Conservation (phyloP, 2,329 filamentous ascomycete species). For the Calonectria hongkongensis region DNA sequence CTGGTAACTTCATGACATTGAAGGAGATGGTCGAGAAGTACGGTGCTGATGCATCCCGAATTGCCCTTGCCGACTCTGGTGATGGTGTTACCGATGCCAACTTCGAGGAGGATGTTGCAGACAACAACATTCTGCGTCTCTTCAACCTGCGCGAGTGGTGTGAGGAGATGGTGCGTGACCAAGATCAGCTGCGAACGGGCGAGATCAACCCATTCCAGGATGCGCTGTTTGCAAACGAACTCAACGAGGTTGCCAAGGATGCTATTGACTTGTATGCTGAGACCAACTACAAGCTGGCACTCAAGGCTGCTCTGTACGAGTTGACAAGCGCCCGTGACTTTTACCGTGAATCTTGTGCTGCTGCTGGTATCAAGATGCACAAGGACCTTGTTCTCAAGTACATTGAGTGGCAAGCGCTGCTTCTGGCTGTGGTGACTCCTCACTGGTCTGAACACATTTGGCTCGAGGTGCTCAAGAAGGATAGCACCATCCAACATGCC, state of each 20-base stretch:
- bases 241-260: slow-evolving; percentile 88
- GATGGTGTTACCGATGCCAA: slow-evolving; percentile 97
- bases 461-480: slow-evolving; percentile 90
- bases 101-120: slow-evolving; percentile 96
- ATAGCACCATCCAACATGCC: slow-evolving; percentile 85
- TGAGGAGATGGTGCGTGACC: slow-evolving; percentile 86
- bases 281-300: slow-evolving; percentile 86
- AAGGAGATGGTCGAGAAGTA: slow-evolving; percentile 92
- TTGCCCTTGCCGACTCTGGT: slow-evolving; percentile 94
- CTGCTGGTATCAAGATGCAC: slow-evolving; percentile 90
- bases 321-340: slow-evolving; percentile 91
- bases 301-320: slow-evolving; percentile 92
- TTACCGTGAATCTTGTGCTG: slow-evolving; percentile 88
- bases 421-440: slow-evolving; percentile 89
- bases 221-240: slow-evolving; percentile 92
- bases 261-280: slow-evolving; percentile 85
- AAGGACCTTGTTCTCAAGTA: slow-evolving; percentile 86
- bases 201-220: slow-evolving; percentile 88
- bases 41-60: slow-evolving; percentile 92
- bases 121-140: slow-evolving; percentile 91
- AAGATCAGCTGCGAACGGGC: slow-evolving; percentile 82
- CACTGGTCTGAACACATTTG: slow-evolving; percentile 97
- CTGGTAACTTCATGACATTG: slow-evolving; percentile 96
- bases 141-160: slow-evolving; percentile 92
- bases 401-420: slow-evolving; percentile 88